Conservation (phyloP, 805 yeast genomes). For the Komagataella mondaviorum region DNA sequence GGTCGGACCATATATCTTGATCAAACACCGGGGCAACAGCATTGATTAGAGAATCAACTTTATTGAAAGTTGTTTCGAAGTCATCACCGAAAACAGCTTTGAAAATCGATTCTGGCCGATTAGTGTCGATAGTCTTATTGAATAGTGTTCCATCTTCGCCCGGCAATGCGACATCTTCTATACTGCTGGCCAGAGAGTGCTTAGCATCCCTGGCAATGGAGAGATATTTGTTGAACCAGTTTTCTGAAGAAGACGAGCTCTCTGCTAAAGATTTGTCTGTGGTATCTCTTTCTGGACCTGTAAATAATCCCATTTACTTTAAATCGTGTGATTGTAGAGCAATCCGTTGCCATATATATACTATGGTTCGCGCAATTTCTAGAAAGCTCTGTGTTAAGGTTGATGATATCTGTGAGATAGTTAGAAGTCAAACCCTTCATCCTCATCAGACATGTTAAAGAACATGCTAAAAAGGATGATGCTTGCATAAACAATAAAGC, state of each 20-base stretch:
- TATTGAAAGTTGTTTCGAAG: slow-evolving; percentile 1
- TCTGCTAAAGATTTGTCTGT: not conserved
- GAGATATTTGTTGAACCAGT: not conserved
- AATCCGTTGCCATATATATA: not conserved
- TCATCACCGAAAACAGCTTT: slow-evolving; percentile 1
- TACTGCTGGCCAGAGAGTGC: not conserved
- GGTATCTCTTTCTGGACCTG: slow-evolving; percentile 2
- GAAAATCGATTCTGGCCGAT: not conserved
- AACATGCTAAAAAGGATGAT: slow-evolving; percentile 72
- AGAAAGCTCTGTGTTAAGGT: not conserved
- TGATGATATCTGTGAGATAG: too few relatives aligned
- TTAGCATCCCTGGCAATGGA: not conserved
- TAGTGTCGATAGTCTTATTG: not conserved
- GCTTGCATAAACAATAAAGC: slow-evolving; percentile 66
- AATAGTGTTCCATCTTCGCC: slow-evolving; percentile 1
- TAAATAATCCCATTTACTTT: slow-evolving; percentile 1
- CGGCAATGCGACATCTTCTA: not conserved
- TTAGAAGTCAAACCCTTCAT: slow-evolving; percentile 11
- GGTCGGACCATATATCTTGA: not conserved
- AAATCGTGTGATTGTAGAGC: not conserved
- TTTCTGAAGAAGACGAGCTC: not conserved
- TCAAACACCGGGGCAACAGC: slow-evolving; percentile 5
- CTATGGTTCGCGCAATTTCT: not conserved
- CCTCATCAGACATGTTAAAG: slow-evolving; percentile 42
- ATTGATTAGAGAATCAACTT: slow-evolving; percentile 3